Evolutionary conservation across 768 basidiomycete genomes (phyloP), one percentile per base, ranked within the genome.

Genomic region (Psilocybe cubensis): DNA sequence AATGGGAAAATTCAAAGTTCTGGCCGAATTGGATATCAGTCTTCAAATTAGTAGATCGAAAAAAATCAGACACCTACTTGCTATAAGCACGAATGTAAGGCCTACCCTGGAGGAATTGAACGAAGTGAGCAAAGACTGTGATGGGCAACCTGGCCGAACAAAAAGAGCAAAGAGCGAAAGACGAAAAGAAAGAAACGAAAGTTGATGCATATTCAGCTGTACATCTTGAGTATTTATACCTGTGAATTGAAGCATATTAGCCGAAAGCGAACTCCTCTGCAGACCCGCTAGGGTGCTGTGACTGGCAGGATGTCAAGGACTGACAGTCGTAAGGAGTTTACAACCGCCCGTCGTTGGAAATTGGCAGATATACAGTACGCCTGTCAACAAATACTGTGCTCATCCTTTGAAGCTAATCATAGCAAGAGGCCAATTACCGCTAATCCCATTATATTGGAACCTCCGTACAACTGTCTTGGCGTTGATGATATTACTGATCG

Each of bases 71-170:
- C 2, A 62, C 64, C 59, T 27, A 68, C 67, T 66, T 69, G 66
- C 63, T 68, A 62, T 61, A 58, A 66, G 66, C 65, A 64, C 61
- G 54, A 66, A 66, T 68, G 65, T 69, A 68, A 68, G 64, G 70
- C 68, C 68, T 63, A 67, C 64, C 66, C 63, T 61, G 60, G 60
- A 66, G 61, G 59, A 46, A 59, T 58, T 61, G 60, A 60, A 63
- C 63, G 58, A 67, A 68, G 45, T 68, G 58, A 64, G 60, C 68
- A 71, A 73, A 71, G 67, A 70, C 65, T 67, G 67, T 69, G 55
- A 70, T 58, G 68, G 74, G 74, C 76, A 71, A 74, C 76, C 74
- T 75, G 77, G 75, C 75, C 74, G 33, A 72, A 67, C 62, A 69
- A 67, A 62, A 57, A 53, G 58, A 60, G 63, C 59, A 58, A 64